A percentile compares a stretch with the other conserved stretches of the same genome.
These are phyloP conservation scores for Mucor lusitanicus DNA, from an alignment of 371 early-diverging fungal species.

Conservation along the genomic window DNA sequence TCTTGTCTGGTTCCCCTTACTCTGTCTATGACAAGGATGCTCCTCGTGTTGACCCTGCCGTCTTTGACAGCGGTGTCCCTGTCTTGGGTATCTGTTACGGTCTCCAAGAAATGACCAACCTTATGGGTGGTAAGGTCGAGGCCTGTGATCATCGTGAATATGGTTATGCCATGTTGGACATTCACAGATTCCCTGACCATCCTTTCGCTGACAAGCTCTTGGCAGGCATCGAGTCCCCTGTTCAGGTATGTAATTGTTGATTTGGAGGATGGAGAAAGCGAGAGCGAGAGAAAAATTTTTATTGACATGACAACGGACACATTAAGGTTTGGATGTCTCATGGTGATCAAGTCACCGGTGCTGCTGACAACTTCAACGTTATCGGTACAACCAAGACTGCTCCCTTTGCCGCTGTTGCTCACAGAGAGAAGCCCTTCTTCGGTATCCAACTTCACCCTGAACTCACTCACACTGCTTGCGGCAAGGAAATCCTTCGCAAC, in stretches of 20 bases:
- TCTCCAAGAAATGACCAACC: conserved; percentile 91
- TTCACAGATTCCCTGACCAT: conserved; percentile 62
- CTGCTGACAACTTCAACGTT: conserved; percentile 83
- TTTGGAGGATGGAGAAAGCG: not conserved
- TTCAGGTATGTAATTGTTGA: conserved; percentile 40
- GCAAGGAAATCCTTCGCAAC: conserved; percentile 83
- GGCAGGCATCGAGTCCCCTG: conserved; percentile 68
- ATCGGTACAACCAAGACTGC: conserved; percentile 88
- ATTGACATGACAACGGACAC: not conserved
- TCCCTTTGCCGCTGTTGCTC: conserved; percentile 88
- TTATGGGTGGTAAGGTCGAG: conserved; percentile 86
- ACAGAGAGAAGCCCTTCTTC: conserved; percentile 76
- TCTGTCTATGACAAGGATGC: conserved; percentile 94
- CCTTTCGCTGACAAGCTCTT: conserved; percentile 74
- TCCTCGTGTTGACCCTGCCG: conserved; percentile 91
- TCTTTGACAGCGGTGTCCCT: conserved; percentile 89
- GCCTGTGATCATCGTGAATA: conserved; percentile 93
- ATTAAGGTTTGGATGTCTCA: conserved; percentile 96
- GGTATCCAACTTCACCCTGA: conserved; percentile 99
- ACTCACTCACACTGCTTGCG: conserved; percentile 94
- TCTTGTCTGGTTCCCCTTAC: conserved; percentile 96
- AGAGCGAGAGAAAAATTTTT: too few relatives aligned
- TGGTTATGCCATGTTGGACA: conserved; percentile 83
- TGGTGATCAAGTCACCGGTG: conserved; percentile 88
- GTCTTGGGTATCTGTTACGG: conserved; percentile 98